These are phyloP conservation scores for Puccinia hordei DNA, from an alignment of 1,284 basidiomycete genomes.

Conservation along the genomic window DNA sequence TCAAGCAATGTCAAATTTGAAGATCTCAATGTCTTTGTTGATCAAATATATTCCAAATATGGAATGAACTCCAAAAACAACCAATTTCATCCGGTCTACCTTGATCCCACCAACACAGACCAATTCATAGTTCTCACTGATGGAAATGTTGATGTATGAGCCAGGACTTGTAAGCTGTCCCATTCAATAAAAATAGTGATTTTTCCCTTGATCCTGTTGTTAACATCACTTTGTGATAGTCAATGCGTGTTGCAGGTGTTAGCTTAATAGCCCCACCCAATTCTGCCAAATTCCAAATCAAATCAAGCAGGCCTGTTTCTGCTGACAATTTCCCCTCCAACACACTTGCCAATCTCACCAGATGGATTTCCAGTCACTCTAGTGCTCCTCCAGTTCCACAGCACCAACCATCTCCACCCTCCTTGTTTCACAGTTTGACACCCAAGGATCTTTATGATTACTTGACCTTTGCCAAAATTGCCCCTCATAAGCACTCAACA, in stretches of 20 bases:
- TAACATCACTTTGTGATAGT: background rate
- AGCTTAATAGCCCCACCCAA: background rate
- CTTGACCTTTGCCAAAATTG: background rate
- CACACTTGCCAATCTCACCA: background rate
- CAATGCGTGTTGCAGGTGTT: background rate
- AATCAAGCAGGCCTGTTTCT: background rate
- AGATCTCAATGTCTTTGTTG: background rate
- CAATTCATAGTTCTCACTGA: background rate
- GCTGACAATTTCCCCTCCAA: no score
- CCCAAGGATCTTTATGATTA: background rate
- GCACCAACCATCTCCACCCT: background rate
- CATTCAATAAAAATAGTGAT: no score
- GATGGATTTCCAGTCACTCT: background rate
- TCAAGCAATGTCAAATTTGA: background rate
- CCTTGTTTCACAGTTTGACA: background rate
- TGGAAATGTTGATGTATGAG: background rate
- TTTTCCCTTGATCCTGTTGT: no score
- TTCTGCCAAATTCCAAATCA: background rate
- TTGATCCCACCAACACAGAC: background rate
- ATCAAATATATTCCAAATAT: no score
- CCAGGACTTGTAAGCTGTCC: background rate
- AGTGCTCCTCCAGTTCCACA: background rate
- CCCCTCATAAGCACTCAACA: background rate
- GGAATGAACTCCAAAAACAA: background rate
- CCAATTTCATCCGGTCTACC: background rate